Evolutionary conservation across 768 basidiomycete genomes (phyloP).

Genomic region (Royoungia palumana): DNA sequence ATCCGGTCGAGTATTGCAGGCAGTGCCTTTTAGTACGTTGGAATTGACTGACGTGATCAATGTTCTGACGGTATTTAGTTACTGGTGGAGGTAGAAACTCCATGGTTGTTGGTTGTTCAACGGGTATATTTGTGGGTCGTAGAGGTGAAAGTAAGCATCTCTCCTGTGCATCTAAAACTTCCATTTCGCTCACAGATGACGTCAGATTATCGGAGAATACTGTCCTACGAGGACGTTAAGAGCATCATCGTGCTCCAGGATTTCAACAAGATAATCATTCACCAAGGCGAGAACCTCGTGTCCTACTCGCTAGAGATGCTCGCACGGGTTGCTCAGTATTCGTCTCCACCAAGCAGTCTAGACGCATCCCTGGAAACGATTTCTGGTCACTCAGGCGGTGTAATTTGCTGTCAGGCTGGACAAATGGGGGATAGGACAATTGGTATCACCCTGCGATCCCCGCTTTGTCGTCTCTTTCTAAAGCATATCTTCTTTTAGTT

Average conservation of each 20-base stretch:
- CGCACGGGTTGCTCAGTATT: constrained; percentile 52
- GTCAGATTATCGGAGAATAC: constrained; percentile 56
- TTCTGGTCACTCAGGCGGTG: constrained; percentile 48
- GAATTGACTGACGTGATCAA: not conserved
- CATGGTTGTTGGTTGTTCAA: constrained; percentile 60
- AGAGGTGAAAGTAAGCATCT: constrained; percentile 49
- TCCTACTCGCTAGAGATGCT: constrained; percentile 74
- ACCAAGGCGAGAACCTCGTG: constrained; percentile 52
- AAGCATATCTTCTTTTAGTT: constrained; percentile 40
- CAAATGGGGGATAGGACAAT: constrained; percentile 51
- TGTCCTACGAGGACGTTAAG: constrained; percentile 48
- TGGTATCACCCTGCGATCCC: constrained; percentile 38
- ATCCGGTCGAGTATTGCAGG: constrained; percentile 59
- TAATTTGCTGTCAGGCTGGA: constrained; percentile 62
- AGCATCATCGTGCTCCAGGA: constrained; percentile 56
- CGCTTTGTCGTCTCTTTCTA: constrained; percentile 1
- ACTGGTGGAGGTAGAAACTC: constrained; percentile 48
- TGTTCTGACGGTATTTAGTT: constrained; percentile 32
- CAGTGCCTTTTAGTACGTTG: constrained; percentile 60
- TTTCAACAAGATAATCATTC: constrained; percentile 68
- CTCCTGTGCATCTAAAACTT: not conserved
- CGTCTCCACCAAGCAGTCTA: constrained; percentile 44
- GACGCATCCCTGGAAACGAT: constrained; percentile 62
- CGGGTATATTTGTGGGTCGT: constrained; percentile 67
- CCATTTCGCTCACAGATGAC: not conserved